These are phyloP conservation scores for Trichodelitschia bisporula DNA, from an alignment of 495 filamentous ascomycete species.

Conservation along the genomic window DNA sequence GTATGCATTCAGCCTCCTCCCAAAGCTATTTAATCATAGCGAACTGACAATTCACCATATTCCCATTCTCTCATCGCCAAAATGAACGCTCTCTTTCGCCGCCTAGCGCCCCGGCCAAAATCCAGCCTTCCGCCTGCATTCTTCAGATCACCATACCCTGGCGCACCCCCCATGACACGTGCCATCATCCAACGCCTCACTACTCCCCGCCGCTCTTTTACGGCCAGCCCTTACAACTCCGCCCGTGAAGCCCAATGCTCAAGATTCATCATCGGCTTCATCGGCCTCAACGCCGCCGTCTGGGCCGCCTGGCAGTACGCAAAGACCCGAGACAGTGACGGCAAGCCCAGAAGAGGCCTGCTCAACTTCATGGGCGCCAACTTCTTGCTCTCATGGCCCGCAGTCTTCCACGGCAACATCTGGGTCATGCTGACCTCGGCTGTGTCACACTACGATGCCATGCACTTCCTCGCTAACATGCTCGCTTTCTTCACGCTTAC, in stretches of 20 bases:
- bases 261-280: conserved; percentile 8
- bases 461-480: conserved; percentile 12
- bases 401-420: no score
- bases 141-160: no score
- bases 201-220: background rate
- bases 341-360: background rate
- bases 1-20: no score
- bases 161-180: background rate
- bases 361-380: background rate
- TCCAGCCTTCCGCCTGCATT: no score
- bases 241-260: background rate
- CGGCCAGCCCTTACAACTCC: background rate
- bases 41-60: no score
- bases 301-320: conserved; percentile 9
- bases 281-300: conserved; percentile 13
- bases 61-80: no score
- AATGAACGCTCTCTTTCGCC: no score
- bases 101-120: no score
- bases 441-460: conserved; percentile 9
- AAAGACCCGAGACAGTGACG: background rate
- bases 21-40: no score
- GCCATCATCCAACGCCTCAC: conserved; percentile 19
- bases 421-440: conserved; percentile 11
- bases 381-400: conserved; percentile 6
- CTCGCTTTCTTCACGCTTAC: conserved; percentile 11